These are phyloP conservation scores for Pelargonium nanum DNA, from an alignment of 345 rosid genomes.

Conservation along the genomic window DNA sequence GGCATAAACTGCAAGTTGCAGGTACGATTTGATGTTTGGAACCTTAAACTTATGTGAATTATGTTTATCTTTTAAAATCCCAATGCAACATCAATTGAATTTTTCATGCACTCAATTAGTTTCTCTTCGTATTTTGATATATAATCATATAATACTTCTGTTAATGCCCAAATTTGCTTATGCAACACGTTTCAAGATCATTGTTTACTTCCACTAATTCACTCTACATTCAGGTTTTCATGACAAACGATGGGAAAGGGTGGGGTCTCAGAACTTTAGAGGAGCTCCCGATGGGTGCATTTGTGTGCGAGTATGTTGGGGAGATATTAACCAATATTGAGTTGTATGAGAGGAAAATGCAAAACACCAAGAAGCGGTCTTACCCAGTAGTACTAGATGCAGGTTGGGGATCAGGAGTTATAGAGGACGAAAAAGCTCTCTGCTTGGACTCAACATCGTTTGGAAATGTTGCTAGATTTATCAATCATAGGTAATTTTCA, in stretches of 20 bases:
- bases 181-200: neutral
- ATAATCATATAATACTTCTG: neutral
- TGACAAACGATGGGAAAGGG: slow-evolving; percentile 59
- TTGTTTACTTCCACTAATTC: neutral
- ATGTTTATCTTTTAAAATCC: neutral
- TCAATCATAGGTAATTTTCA: slow-evolving; percentile 83
- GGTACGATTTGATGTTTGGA: slow-evolving; percentile 24
- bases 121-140: too few relatives aligned
- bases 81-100: neutral
- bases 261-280: slow-evolving; percentile 82
- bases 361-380: slow-evolving; percentile 26
- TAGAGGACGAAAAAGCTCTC: slow-evolving; percentile 76
- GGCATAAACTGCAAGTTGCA: slow-evolving; percentile 67
- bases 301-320: slow-evolving; percentile 79
- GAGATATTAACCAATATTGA: slow-evolving; percentile 73
- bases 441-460: slow-evolving; percentile 66
- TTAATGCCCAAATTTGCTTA: neutral
- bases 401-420: slow-evolving; percentile 52
- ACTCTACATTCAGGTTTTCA: slow-evolving; percentile 52
- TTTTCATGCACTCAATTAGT: neutral
- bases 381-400: slow-evolving; percentile 74
- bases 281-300: slow-evolving; percentile 80
- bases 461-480: slow-evolving; percentile 87
- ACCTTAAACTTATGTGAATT: slow-evolving; percentile 6
- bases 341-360: slow-evolving; percentile 42